Evolutionary conservation across 2,329 filamentous ascomycete genomes (phyloP).

Genomic region (Cladophialophora immunda): DNA sequence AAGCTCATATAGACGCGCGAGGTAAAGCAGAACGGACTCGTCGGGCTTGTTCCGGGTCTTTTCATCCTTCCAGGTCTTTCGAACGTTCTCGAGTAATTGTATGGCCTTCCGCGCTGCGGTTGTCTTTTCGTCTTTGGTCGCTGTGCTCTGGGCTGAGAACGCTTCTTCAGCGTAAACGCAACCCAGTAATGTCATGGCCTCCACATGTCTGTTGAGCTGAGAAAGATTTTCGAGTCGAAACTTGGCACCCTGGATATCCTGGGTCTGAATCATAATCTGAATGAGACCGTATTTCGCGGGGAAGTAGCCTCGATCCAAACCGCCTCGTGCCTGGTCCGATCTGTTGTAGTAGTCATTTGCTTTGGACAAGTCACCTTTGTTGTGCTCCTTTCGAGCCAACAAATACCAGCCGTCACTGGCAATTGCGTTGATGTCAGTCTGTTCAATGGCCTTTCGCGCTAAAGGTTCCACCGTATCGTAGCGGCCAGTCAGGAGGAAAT

Average conservation of each 20-base stretch:
- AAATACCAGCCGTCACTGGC: slow-evolving; percentile 98
- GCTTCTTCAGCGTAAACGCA: slow-evolving; percentile 95
- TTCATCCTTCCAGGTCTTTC: slow-evolving; percentile 88
- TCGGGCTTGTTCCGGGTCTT: slow-evolving; percentile 72
- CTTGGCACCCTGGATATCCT: slow-evolving; percentile 90
- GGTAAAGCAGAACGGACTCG: slow-evolving; percentile 85
- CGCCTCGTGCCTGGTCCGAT: slow-evolving; percentile 90
- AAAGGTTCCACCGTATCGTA: slow-evolving; percentile 84
- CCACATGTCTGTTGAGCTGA: slow-evolving; percentile 80
- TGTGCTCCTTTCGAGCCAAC: slow-evolving; percentile 89
- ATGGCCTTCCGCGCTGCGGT: slow-evolving; percentile 87
- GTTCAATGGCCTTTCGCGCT: slow-evolving; percentile 91
- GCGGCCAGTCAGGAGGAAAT: slow-evolving; percentile 85
- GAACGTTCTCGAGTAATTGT: slow-evolving; percentile 81
- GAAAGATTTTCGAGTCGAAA: slow-evolving; percentile 88
- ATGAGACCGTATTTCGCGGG: slow-evolving; percentile 95
- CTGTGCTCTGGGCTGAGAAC: slow-evolving; percentile 76
- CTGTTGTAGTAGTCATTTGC: slow-evolving; percentile 88
- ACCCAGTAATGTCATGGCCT: slow-evolving; percentile 90
- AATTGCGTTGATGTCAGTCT: slow-evolving; percentile 94
- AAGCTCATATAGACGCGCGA: slow-evolving; percentile 87
- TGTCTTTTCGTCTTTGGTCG: slow-evolving; percentile 90
- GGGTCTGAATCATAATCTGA: slow-evolving; percentile 81
- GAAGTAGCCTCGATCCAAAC: slow-evolving; percentile 86
- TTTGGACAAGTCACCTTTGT: slow-evolving; percentile 75